Base-by-base conservation (phyloP, 2,329 filamentous ascomycete genomes). In the Aspergillus bombycis region DNA sequence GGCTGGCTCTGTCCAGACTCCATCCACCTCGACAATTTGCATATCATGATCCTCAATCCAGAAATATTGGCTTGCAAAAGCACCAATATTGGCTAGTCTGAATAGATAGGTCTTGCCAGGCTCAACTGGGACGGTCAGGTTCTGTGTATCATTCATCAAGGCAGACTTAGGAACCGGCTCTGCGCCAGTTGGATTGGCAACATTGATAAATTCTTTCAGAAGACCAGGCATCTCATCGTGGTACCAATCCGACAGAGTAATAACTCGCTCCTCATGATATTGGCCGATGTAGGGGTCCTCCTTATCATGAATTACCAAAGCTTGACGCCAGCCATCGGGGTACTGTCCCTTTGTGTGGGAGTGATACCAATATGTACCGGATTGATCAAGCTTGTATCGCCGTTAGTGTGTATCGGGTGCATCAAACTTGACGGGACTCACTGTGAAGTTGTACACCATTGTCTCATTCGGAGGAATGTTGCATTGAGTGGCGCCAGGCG, bases 91-190 rank as follows among this genome's bases (percentile, higher is more conserved):
- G 71, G 92, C 82, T 68, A 93, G 79, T 32, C 89, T 88, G 70
- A 94, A 82, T n/a, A 92, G 79, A 64, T 94, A 94, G 0, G 89
- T 93, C 66, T 86, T 91, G 1, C 86, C 85, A 0, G 90, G 85
- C 67, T 89, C 71, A 8, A 93, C 84, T 0, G 81, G 63, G 8
- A 92, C 72, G 1, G 77, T 85, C 6, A 86, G 75, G 62, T 89
- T 85, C 65, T 85, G 82, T 0, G 87, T 89, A 65, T 94, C 89
- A 59, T 91, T 92, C 69, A 91, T 83, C 14, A 92, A 79, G 1
- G 86, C 86, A 2, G 87, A 83, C 26, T 91, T 81, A 0, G 90
- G 89, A 0, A 91, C 84, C 0, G 89, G 89, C 72, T 91, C 89
- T 0, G 88, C 86, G 26, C 80, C 86, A 68, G 79, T 88, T 0